Evolutionary conservation across 306 rosid species (phyloP).

Genomic region (Echinosophora koreensis): DNA sequence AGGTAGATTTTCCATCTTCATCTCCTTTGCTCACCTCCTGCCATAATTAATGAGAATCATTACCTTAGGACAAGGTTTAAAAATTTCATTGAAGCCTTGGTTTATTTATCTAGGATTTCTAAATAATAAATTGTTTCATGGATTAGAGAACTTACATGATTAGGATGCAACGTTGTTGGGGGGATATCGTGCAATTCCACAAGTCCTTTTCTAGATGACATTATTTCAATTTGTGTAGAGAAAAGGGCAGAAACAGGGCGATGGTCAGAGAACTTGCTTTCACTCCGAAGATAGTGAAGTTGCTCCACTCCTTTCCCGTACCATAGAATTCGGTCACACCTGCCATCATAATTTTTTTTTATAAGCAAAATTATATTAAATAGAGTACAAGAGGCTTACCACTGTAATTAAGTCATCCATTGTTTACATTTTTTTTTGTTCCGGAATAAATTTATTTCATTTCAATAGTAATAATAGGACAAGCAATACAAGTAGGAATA

Average conservation of each 20-base stretch:
- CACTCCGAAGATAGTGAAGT: slow-evolving; percentile 84
- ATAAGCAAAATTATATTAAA: no score
- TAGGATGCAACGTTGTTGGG: slow-evolving; percentile 49
- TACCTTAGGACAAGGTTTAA: not conserved
- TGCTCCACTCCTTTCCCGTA: slow-evolving; percentile 89
- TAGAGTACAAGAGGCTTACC: no score
- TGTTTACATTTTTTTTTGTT: no score
- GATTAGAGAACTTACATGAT: slow-evolving; percentile 57
- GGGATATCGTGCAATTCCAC: slow-evolving; percentile 43
- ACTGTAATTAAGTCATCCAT: no score
- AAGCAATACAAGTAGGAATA: no score
- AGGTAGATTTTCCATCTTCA: slow-evolving; percentile 45
- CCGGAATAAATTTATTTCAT: no score
- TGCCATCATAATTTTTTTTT: slow-evolving; percentile 38
- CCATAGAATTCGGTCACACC: slow-evolving; percentile 98
- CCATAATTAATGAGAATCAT: slow-evolving; percentile 36
- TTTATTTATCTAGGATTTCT: slow-evolving; percentile 1
- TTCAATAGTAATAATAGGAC: no score
- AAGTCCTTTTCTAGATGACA: slow-evolving; percentile 56
- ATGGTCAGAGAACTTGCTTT: slow-evolving; percentile 96
- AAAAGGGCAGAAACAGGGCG: slow-evolving; percentile 94
- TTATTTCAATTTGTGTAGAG: slow-evolving; percentile 72
- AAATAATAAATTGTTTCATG: not conserved
- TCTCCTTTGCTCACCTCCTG: slow-evolving; percentile 47
- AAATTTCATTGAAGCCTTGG: not conserved